Evolutionary conservation across 164 flowering plant genomes (phyloP).

Genomic region (Buxus sempervirens): DNA sequence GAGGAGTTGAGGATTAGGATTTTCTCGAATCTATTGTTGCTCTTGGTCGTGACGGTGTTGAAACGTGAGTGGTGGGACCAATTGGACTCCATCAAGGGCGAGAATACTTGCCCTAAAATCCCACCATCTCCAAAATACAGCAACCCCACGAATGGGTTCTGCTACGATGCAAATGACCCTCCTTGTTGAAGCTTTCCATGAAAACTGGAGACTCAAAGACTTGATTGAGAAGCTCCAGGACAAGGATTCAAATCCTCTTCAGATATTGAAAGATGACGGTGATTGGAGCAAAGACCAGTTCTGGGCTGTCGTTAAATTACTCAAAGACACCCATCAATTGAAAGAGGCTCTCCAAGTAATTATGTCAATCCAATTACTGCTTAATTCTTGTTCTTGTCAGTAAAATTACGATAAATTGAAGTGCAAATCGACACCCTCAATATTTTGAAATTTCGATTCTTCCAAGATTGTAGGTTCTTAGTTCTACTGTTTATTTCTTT

Average conservation of each 20-base stretch:
- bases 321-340: conserved; percentile 29
- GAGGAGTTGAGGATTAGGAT: too few relatives aligned
- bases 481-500: background rate
- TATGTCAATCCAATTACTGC: too few relatives aligned
- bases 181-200: too few relatives aligned
- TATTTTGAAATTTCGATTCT: background rate
- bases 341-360: conserved; percentile 40
- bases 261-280: conserved; percentile 42
- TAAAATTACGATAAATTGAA: too few relatives aligned
- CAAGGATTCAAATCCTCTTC: conserved; percentile 31
- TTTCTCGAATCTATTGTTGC: too few relatives aligned
- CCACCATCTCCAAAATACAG: conserved; percentile 4
- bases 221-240: conserved; percentile 33
- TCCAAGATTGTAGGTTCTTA: too few relatives aligned
- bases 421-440: too few relatives aligned
- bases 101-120: background rate
- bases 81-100: too few relatives aligned
- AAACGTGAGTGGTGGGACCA: too few relatives aligned
- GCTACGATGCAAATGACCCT: conserved; percentile 26
- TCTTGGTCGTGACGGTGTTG: too few relatives aligned
- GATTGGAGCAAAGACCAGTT: conserved; percentile 54
- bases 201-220: conserved; percentile 27
- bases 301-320: conserved; percentile 53
- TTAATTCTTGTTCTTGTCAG: too few relatives aligned
- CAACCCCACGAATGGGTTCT: background rate